These are phyloP conservation scores for Climacium dendroides DNA, from an alignment of 225 moss, liverwort and hornwort species.

Conservation along the genomic window DNA sequence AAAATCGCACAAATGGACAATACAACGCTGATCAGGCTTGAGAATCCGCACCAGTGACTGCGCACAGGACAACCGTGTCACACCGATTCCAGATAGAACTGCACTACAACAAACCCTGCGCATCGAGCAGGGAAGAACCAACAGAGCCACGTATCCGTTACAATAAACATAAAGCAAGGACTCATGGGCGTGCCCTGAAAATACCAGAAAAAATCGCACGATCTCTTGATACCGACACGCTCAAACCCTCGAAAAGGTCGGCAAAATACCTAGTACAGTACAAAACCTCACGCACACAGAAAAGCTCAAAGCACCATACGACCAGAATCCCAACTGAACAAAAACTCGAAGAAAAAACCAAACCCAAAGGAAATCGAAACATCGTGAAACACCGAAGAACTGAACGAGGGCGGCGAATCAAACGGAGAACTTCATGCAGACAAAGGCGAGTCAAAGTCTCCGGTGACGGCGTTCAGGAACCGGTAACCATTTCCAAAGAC, in stretches of 20 bases:
- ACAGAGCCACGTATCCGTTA: no score
- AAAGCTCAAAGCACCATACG: no score
- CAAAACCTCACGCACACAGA: not conserved
- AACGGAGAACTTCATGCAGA: not conserved
- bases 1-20: not conserved
- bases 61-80: accelerated
- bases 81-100: not conserved
- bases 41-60: not conserved
- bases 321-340: not conserved
- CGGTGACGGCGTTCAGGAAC: not conserved
- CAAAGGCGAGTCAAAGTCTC: not conserved
- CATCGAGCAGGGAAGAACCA: not conserved
- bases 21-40: no score
- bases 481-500: not conserved
- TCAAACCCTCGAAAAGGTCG: not conserved
- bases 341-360: no score
- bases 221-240: not conserved
- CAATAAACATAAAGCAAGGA: not conserved
- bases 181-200: no score
- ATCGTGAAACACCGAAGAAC: not conserved
- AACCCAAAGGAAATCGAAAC: not conserved
- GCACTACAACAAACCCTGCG: not conserved
- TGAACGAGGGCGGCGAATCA: not conserved
- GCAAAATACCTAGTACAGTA: not conserved
- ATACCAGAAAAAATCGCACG: not conserved